A percentile compares a stretch with the other conserved stretches of the same genome.
phyloP scores from a whole-genome alignment of 1,139 yeast genomes.

The Suhomyces bribrorum region DNA sequence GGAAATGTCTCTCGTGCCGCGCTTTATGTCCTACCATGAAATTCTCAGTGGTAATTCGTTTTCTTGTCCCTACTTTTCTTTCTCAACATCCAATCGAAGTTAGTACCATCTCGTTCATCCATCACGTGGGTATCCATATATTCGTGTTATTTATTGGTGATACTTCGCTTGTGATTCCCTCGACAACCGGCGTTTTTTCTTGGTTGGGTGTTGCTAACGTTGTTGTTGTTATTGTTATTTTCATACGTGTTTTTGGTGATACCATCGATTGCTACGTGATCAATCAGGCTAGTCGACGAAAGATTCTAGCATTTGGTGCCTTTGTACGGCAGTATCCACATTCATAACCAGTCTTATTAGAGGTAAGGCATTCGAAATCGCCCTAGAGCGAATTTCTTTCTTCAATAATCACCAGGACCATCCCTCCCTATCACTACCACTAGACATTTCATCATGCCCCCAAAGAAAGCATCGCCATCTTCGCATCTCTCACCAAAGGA shows the following conservation, averaged over 20 bases:
- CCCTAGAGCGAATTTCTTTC: neutral
- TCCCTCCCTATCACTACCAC: neutral
- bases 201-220: neutral
- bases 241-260: conserved; percentile 8
- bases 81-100: neutral
- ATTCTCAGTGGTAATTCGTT: conserved; percentile 4
- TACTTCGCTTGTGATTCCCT: conserved; percentile 1
- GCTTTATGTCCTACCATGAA: conserved; percentile 5
- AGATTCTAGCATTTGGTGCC: neutral
- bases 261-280: conserved; percentile 9
- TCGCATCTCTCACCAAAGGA: conserved; percentile 33
- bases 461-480: conserved; percentile 22
- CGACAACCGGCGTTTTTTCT: neutral
- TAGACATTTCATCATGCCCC: conserved; percentile 36
- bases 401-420: neutral
- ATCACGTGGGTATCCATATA: neutral
- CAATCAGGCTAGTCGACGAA: neutral
- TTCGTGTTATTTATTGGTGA: neutral
- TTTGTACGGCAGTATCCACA: neutral
- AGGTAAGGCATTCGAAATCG: neutral
- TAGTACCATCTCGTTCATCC: neutral
- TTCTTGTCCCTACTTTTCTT: conserved; percentile 7
- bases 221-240: conserved; percentile 2
- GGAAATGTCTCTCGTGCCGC: neutral
- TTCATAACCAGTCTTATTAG: neutral